Percentiles rank a stretch among this genome's conserved stretches.
These are phyloP conservation scores for Apiotrichum veenhuisii DNA, from an alignment of 1,284 basidiomycete genomes.

Conservation along the genomic window DNA sequence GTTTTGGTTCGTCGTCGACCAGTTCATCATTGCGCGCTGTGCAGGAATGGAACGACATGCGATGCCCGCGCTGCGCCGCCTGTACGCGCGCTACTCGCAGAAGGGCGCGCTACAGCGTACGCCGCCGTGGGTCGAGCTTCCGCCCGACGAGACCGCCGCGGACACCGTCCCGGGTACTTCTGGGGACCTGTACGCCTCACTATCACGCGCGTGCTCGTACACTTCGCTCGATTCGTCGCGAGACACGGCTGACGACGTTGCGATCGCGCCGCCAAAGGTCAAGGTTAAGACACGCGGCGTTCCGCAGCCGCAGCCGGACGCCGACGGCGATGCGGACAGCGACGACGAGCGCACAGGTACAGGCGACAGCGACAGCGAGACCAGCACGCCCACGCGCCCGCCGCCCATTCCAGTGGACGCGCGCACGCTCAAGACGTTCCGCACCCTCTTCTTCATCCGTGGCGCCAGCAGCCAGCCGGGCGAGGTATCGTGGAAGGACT, in stretches of 20 bases:
- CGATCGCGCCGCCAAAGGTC: not conserved
- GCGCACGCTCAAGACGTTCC: constrained; percentile 4
- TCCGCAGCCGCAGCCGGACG: not conserved
- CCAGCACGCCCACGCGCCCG: not conserved
- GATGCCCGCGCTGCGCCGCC: no score
- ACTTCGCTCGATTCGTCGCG: no score
- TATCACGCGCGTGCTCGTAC: no score
- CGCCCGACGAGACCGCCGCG: not conserved
- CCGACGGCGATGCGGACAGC: not conserved
- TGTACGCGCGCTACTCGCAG: not conserved
- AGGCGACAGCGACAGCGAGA: no score
- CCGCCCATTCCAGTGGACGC: constrained; percentile 1
- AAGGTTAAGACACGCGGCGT: constrained; percentile 6
- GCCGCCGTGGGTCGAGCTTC: constrained; percentile 1
- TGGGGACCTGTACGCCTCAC: no score
- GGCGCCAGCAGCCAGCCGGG: not conserved
- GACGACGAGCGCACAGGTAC: not conserved
- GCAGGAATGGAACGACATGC: no score
- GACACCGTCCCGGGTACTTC: not conserved
- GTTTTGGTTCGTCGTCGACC: not conserved
- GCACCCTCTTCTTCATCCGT: constrained; percentile 7
- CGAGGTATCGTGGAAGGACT: constrained; percentile 5
- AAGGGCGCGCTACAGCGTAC: not conserved
- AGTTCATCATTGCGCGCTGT: not conserved
- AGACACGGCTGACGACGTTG: not conserved